Evolutionary conservation across 371 early-diverging fungal species (phyloP).

Genomic region (Lichtheimia hyalospora): DNA sequence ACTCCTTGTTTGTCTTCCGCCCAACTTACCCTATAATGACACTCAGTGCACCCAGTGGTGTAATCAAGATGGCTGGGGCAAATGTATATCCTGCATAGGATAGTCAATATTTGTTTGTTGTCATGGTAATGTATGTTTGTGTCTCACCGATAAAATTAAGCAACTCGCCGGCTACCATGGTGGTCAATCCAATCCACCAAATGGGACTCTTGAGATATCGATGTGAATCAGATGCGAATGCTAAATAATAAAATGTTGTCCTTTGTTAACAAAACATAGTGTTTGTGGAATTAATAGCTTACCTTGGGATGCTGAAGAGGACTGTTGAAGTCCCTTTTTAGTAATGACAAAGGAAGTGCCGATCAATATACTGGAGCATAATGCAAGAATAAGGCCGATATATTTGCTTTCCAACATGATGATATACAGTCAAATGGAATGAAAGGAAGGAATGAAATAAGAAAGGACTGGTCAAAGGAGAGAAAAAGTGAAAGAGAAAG

Average conservation of each 20-base stretch:
- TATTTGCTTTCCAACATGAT: constrained; percentile 67
- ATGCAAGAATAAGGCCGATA: constrained; percentile 83
- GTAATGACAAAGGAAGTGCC: constrained; percentile 85
- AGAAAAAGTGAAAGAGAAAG: not conserved
- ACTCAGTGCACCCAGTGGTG: constrained; percentile 88
- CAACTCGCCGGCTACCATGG: constrained; percentile 83
- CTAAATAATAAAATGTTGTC: not conserved
- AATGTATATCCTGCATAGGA: constrained; percentile 72
- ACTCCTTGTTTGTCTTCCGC: constrained; percentile 1
- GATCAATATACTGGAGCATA: constrained; percentile 77
- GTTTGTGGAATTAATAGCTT: not conserved
- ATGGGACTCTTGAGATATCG: constrained; percentile 75
- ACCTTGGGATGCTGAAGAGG: constrained; percentile 12
- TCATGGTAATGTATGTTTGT: not conserved
- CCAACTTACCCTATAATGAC: constrained; percentile 75
- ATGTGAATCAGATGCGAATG: constrained; percentile 59
- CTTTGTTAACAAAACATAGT: too few species aligned
- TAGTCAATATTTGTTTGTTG: too few species aligned
- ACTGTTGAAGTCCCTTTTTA: constrained; percentile 67
- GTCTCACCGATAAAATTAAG: constrained; percentile 65
- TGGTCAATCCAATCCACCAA: constrained; percentile 88
- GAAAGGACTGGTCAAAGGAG: not conserved
- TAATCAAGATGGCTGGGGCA: constrained; percentile 90
- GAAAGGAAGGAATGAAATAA: not conserved
- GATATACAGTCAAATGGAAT: not conserved